Conservation (phyloP, 2,329 filamentous ascomycete species). For the Dactylellina leptospora region DNA sequence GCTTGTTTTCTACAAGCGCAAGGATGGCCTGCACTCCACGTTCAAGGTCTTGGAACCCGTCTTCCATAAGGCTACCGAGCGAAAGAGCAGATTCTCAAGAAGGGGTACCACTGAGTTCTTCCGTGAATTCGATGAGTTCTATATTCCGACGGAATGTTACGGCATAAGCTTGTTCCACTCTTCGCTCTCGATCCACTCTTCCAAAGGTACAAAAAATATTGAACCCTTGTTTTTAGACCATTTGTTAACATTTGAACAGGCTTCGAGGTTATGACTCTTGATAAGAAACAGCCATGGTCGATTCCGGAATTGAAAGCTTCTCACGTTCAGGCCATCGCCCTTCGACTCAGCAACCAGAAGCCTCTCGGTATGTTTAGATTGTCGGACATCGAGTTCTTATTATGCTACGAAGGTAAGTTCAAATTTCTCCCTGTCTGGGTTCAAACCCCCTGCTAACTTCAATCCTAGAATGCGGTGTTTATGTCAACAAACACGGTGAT, state of each 20-base stretch:
- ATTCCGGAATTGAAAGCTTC: slow-evolving; percentile 85
- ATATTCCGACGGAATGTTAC: slow-evolving; percentile 93
- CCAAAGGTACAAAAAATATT: slow-evolving; percentile 69
- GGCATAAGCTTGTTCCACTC: slow-evolving; percentile 96
- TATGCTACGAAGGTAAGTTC: slow-evolving; percentile 75
- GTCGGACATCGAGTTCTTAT: slow-evolving; percentile 88
- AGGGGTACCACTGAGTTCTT: slow-evolving; percentile 89
- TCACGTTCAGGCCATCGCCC: slow-evolving; percentile 75
- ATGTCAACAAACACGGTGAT: slow-evolving; percentile 97
- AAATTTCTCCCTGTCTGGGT: not conserved
- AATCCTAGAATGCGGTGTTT: slow-evolving; percentile 81
- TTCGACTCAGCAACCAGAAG: slow-evolving; percentile 80
- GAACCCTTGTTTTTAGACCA: not conserved
- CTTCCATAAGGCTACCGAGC: slow-evolving; percentile 88
- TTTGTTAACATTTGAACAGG: slow-evolving; percentile 48
- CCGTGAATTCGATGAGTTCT: slow-evolving; percentile 98
- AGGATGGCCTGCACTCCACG: slow-evolving; percentile 87
- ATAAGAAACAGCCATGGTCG: slow-evolving; percentile 95
- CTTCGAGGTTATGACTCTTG: slow-evolving; percentile 93
- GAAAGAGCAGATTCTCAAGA: slow-evolving; percentile 74
- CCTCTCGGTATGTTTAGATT: slow-evolving; percentile 97
- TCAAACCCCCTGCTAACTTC: slow-evolving; percentile 1
- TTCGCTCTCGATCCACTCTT: slow-evolving; percentile 88
- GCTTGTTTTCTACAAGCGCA: slow-evolving; percentile 95
- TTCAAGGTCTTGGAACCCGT: slow-evolving; percentile 98